Conservation (phyloP, 345 rosid species). For the Brassica carinata region DNA sequence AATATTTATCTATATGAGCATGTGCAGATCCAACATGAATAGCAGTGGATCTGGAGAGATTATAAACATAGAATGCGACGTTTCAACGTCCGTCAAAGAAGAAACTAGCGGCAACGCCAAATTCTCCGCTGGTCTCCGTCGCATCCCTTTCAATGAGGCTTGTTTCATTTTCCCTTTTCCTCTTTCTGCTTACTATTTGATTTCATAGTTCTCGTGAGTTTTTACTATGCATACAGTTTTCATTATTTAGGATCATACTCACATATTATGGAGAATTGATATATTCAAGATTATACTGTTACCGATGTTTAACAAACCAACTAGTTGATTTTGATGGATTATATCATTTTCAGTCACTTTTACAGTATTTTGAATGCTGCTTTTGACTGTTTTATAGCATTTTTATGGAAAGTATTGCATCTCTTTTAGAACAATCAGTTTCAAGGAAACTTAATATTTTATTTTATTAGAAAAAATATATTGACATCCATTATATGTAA, state of each 20-base stretch:
- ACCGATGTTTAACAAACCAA: not conserved
- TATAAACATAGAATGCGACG: slow-evolving; percentile 28
- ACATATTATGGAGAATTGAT: not conserved
- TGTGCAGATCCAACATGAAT: slow-evolving; percentile 32
- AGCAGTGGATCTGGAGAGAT: slow-evolving; percentile 35
- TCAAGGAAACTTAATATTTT: not conserved
- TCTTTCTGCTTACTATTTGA: too few relatives aligned
- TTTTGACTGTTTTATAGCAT: slow-evolving; percentile 28
- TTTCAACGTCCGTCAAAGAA: slow-evolving; percentile 31
- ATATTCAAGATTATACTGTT: not conserved
- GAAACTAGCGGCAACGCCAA: slow-evolving; percentile 22
- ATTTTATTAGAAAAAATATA: not conserved
- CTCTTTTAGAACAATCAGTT: not conserved
- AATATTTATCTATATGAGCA: slow-evolving; percentile 5
- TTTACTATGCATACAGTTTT: not conserved
- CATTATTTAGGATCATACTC: not conserved
- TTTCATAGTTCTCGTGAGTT: not conserved
- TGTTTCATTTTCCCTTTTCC: not conserved
- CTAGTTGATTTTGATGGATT: not conserved
- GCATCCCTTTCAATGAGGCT: slow-evolving; percentile 41
- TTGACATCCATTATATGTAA: not conserved
- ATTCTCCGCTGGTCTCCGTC: slow-evolving; percentile 36
- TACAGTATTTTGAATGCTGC: not conserved
- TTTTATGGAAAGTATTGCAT: slow-evolving; percentile 17
- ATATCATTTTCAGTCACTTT: not conserved